Evolutionary conservation across 2,329 filamentous ascomycete genomes (phyloP), one percentile per base, ranked within the genome.

Genomic region (Graphilbum fragrans): DNA sequence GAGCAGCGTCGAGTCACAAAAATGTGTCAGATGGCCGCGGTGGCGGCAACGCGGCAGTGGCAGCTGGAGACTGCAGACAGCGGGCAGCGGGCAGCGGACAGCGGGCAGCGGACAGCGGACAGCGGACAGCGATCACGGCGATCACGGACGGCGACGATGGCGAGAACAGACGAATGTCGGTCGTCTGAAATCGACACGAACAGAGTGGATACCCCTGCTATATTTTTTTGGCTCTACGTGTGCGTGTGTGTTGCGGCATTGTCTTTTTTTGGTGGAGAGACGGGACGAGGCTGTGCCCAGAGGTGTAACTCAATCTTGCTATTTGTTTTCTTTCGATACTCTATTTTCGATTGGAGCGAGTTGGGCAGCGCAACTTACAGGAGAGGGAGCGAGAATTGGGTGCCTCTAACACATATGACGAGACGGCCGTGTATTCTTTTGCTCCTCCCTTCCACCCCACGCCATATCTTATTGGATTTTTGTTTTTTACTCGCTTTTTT

Each of bases 161-260:
- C 16, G 35, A 43, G 25, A 18, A n/a, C 17, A 23, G 14, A 23
- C 23, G 14, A 16, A 21, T 35, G n/a, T 31, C 25, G 25, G 35
- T 37, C 23, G 23, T 19, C 19, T 23, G 40, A 19, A 39, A 35
- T 34, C 39, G 43, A 40, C 38, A 40, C 37, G 38, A 41, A 42
- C 39, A 45, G 47, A 49, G 45, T 49, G 45, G 47, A 49, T 49
- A 49, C 47, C 47, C 47, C 42, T 31, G 29, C 44, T 41, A 36
- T 46, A 39, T 41, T 42, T 37, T 47, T 44, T 47, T 45, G 29
- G 32, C 31, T 45, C 35, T 37, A 32, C 37, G 35, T 39, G 37
- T 32, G 35, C 29, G 29, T 31, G n/a, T 31, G 6, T 31, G 14
- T 31, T 27, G 7, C 7, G 25, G 29, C 29, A 31, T 31, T 41